Conservation (phyloP, 441 rosid genomes). For the Hura crepitans region DNA sequence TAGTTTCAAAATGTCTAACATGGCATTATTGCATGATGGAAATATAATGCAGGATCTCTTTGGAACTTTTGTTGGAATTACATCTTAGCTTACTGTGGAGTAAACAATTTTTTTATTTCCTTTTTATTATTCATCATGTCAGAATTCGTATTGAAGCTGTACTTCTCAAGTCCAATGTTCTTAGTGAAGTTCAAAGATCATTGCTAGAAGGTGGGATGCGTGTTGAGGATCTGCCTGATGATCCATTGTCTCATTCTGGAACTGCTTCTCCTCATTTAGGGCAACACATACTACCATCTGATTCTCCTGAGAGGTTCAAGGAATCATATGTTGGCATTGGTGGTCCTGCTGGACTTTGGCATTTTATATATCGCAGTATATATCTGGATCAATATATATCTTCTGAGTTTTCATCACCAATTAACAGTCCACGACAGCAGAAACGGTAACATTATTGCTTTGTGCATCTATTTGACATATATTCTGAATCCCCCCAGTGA, state of each 20-base stretch:
- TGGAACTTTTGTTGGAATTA: background rate
- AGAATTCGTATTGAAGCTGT: slow-evolving; percentile 76
- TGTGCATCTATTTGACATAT: background rate
- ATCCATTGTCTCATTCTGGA: slow-evolving; percentile 47
- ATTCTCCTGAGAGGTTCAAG: slow-evolving; percentile 45
- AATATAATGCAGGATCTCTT: background rate
- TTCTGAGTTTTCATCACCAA: slow-evolving; percentile 86
- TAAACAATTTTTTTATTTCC: background rate
- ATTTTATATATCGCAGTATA: slow-evolving; percentile 92
- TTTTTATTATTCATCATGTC: slow-evolving; percentile 10
- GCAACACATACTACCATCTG: slow-evolving; percentile 39
- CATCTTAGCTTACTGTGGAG: slow-evolving; percentile 3
- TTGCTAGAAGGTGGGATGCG: slow-evolving; percentile 86
- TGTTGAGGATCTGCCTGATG: slow-evolving; percentile 78
- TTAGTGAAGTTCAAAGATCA: slow-evolving; percentile 83
- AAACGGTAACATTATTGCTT: slow-evolving; percentile 51
- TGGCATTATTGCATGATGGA: background rate
- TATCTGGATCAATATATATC: slow-evolving; percentile 88
- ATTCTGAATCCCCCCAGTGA: slow-evolving; percentile 11
- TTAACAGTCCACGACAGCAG: slow-evolving; percentile 64
- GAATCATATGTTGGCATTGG: slow-evolving; percentile 66
- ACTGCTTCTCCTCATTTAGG: slow-evolving; percentile 43
- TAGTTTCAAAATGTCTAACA: background rate
- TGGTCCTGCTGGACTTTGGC: slow-evolving; percentile 95
- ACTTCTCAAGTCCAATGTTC: slow-evolving; percentile 80